Conservation (phyloP, 768 basidiomycete species). For the Amanita subjunquillea region DNA sequence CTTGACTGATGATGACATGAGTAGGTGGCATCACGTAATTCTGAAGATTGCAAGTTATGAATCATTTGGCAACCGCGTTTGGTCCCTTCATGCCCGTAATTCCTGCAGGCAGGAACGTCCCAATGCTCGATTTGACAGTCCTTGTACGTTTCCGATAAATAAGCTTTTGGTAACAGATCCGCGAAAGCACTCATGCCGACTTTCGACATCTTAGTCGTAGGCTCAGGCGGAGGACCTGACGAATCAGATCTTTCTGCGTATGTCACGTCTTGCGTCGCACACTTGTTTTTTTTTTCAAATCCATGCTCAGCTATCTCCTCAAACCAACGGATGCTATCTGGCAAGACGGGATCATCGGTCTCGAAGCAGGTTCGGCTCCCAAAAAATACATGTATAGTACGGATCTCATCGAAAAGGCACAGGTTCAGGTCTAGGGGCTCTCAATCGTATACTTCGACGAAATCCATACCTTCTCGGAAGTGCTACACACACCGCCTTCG, state of each 20-base stretch:
- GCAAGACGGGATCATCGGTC: slow-evolving; percentile 71
- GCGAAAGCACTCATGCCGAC: slow-evolving; percentile 20
- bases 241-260: slow-evolving; percentile 87
- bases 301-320: slow-evolving; percentile 64
- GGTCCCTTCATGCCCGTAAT: neutral
- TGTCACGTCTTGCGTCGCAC: slow-evolving; percentile 18
- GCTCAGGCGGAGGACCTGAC: slow-evolving; percentile 78
- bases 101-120: neutral
- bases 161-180: neutral
- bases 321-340: slow-evolving; percentile 60
- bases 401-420: neutral
- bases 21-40: too few relatives aligned
- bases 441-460: slow-evolving; percentile 47
- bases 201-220: slow-evolving; percentile 74
- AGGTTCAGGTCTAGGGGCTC: slow-evolving; percentile 85
- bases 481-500: slow-evolving; percentile 27
- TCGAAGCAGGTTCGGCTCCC: slow-evolving; percentile 72
- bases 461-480: slow-evolving; percentile 42
- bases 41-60: too few relatives aligned
- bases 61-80: neutral
- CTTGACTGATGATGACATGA: slow-evolving; percentile 42
- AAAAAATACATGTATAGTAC: neutral
- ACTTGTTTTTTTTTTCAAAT: slow-evolving; percentile 9
- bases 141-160: neutral
- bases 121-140: neutral